phyloP scores from a whole-genome alignment of 78 protist species.

The Parvularia atlantis region DNA sequence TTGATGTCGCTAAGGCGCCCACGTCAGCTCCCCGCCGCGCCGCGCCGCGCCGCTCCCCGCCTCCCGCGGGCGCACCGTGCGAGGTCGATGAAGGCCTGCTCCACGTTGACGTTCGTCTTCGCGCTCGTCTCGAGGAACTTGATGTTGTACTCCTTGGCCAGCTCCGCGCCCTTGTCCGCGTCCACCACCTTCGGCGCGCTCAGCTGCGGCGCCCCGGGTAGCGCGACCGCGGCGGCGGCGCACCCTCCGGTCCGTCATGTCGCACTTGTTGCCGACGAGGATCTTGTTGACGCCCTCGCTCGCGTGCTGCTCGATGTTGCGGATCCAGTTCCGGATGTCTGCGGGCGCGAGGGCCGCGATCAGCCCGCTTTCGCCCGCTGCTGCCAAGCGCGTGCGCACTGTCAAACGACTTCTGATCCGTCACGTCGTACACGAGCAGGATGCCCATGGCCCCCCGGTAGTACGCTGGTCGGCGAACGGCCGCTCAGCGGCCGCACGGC shows the following conservation, averaged over 20 bases:
- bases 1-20: not conserved
- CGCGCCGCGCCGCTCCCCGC: too few relatives aligned
- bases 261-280: slow-evolving; percentile 93
- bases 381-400: not conserved
- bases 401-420: slow-evolving; percentile 65
- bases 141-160: slow-evolving; percentile 58
- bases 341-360: too few relatives aligned
- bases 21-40: too few relatives aligned
- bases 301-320: slow-evolving; percentile 87
- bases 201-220: not conserved
- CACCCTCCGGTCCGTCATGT: slow-evolving; percentile 72
- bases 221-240: slow-evolving; percentile 7
- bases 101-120: slow-evolving; percentile 33
- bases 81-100: slow-evolving; percentile 37
- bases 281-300: slow-evolving; percentile 85
- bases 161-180: slow-evolving; percentile 8
- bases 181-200: not conserved
- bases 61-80: not conserved
- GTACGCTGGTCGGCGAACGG: slow-evolving; percentile 66
- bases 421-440: slow-evolving; percentile 82
- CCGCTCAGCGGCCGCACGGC: too few relatives aligned
- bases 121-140: slow-evolving; percentile 37
- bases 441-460: slow-evolving; percentile 96
- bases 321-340: slow-evolving; percentile 86
- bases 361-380: not conserved